Evolutionary conservation across 2,329 filamentous ascomycete genomes (phyloP).

Genomic region (Xenoacremonium recifei): DNA sequence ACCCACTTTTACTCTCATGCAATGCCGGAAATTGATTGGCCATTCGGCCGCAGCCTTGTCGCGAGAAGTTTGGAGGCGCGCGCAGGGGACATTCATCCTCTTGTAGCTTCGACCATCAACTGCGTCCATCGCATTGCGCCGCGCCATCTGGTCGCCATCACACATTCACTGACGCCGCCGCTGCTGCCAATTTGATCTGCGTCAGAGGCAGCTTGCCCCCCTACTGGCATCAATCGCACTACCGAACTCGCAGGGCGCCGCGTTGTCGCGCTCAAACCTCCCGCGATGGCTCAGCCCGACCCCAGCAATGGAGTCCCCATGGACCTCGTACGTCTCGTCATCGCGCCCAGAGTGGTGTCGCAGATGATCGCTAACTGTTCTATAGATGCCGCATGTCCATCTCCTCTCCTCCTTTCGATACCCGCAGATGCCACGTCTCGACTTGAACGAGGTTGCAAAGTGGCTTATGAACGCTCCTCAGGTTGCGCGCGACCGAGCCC

Average conservation of each 20-base stretch:
- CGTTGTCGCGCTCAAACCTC: slow-evolving; percentile 19
- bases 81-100: slow-evolving; percentile 17
- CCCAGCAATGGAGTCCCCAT: slow-evolving; percentile 42
- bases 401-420: slow-evolving; percentile 83
- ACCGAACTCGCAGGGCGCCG: slow-evolving; percentile 8
- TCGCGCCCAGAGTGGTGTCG: slow-evolving; percentile 2
- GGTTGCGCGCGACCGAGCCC: slow-evolving; percentile 78
- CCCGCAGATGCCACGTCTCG: slow-evolving; percentile 68
- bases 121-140: slow-evolving; percentile 20
- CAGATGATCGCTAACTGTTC: slow-evolving; percentile 15
- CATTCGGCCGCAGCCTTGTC: slow-evolving; percentile 29
- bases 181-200: neutral
- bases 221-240: slow-evolving; percentile 16
- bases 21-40: slow-evolving; percentile 25
- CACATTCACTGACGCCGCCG: slow-evolving; percentile 6
- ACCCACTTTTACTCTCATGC: slow-evolving; percentile 17
- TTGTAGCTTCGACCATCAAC: slow-evolving; percentile 20
- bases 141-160: slow-evolving; percentile 15
- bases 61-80: slow-evolving; percentile 38
- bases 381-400: slow-evolving; percentile 82
- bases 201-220: slow-evolving; percentile 1
- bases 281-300: slow-evolving; percentile 40
- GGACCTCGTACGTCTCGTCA: slow-evolving; percentile 37
- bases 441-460: slow-evolving; percentile 74
- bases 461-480: slow-evolving; percentile 82